Evolutionary conservation across 176 grass and related monocot genomes (phyloP), one percentile per base, ranked within the genome.

Genomic region (Lolium perenne): DNA sequence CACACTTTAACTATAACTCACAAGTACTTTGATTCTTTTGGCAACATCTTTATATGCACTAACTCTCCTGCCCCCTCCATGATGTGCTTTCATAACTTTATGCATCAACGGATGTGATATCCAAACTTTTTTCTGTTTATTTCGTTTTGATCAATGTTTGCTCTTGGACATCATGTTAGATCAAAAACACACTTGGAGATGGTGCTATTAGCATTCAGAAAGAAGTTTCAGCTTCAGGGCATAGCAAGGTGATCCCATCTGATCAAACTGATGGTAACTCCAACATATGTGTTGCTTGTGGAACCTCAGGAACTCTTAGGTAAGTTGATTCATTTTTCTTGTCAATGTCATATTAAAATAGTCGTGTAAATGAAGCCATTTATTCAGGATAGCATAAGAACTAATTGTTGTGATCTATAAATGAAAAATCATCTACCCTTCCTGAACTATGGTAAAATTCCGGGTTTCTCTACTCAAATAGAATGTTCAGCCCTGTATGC

Each of bases 271-370:
- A 85, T 49, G 45, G 49, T 46, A 43, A 14, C 76, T 64, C 66
- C 50, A 71, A 83, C 83, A 77, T 79, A 47, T 97, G 93, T 63
- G 14, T 80, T 90, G 60, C 71, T 77, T 97, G 93, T 88, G 71
- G 63, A 82, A 22, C 18, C 74, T 85, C 91, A 82, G 91, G 90
- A 89, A 64, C 68, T 82, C 84, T 93, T 17, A 78, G 91, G 95
- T 95, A 76, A 83, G 95, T 92, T 2, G 11, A 48, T 49, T 83
- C 35, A 54, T 53, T 71, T 56, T 88, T 61, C 40, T 41, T 47
- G 70, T 84, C 51, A 48, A 47, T 17, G 73, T 47, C 21, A 50
- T 3, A 72, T 51, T 51, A 83, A 79, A 43, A 20, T 77, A 59
- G 43, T 60, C 32, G 1, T 29, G 13, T 22, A 70, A 87, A 87